phyloP scores from a whole-genome alignment of 2,329 filamentous ascomycete species.

The Pseudonectria buxi region DNA sequence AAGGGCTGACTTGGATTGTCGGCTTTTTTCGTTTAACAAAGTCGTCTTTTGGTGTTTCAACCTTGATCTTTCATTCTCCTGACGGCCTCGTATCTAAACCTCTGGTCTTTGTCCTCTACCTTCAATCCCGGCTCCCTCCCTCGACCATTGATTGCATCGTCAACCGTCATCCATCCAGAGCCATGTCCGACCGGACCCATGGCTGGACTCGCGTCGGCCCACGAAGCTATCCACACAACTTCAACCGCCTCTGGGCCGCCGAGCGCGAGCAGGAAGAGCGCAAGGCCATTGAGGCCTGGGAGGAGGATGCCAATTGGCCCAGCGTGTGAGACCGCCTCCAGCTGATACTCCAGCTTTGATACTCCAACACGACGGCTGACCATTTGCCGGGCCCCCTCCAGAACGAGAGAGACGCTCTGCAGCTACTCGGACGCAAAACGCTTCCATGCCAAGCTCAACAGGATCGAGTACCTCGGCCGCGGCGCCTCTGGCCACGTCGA shows the following conservation, averaged over 20 bases:
- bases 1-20: too few species aligned
- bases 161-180: not conserved
- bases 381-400: conserved; percentile 10
- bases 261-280: conserved; percentile 25
- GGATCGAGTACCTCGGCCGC: conserved; percentile 32
- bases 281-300: conserved; percentile 25
- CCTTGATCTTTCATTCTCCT: too few species aligned
- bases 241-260: conserved; percentile 19
- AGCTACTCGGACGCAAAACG: conserved; percentile 26
- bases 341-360: not conserved
- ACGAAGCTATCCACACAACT: conserved; percentile 12
- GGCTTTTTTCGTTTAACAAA: too few species aligned
- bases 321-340: conserved; percentile 21
- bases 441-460: conserved; percentile 26
- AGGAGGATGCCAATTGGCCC: conserved; percentile 28
- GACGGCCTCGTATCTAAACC: too few species aligned
- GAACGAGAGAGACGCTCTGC: conserved; percentile 23
- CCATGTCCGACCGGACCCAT: conserved; percentile 24
- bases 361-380: not conserved
- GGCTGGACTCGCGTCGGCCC: conserved; percentile 30
- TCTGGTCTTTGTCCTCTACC: too few species aligned
- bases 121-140: too few species aligned
- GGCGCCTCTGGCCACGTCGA: conserved; percentile 40
- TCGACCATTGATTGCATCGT: too few species aligned
- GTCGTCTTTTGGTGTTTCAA: too few species aligned